phyloP scores from a whole-genome alignment of 2,329 filamentous ascomycete genomes.

The Talaromyces verruculosus region DNA sequence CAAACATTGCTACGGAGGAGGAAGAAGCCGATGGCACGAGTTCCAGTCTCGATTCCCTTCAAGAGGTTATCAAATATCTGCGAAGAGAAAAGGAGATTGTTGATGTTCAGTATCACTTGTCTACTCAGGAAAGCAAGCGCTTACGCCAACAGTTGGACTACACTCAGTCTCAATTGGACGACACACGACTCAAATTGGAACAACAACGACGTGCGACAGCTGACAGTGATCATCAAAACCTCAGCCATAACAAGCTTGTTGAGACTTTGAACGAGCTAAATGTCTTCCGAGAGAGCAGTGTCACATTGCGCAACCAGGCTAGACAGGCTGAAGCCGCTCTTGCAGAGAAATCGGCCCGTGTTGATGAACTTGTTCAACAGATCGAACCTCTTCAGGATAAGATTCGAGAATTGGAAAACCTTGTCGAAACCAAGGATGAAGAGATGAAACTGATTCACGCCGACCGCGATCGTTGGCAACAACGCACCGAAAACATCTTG shows the following conservation, averaged over 20 bases:
- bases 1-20: constrained; percentile 54
- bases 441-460: constrained; percentile 87
- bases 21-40: constrained; percentile 51
- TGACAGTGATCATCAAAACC: constrained; percentile 69
- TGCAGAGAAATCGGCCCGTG: constrained; percentile 68
- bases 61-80: constrained; percentile 87
- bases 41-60: constrained; percentile 69
- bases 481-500: constrained; percentile 91
- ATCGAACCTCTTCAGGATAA: constrained; percentile 80
- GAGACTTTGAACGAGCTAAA: constrained; percentile 95
- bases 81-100: constrained; percentile 96
- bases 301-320: constrained; percentile 83
- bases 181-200: constrained; percentile 81
- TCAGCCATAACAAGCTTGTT: constrained; percentile 86
- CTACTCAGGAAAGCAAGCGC: constrained; percentile 81
- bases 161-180: constrained; percentile 81
- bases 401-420: constrained; percentile 78
- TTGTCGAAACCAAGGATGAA: constrained; percentile 76
- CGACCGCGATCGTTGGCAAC: constrained; percentile 92
- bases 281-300: constrained; percentile 90
- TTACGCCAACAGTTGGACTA: constrained; percentile 89
- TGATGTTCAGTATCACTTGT: constrained; percentile 92
- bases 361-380: constrained; percentile 71
- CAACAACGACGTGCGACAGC: constrained; percentile 78
- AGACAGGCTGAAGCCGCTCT: constrained; percentile 75